A percentile compares a stretch with the other conserved stretches of the same genome.
Evolutionary conservation across 2,329 filamentous ascomycete genomes (phyloP).

Genomic region (Diaporthe citrichinensis): DNA sequence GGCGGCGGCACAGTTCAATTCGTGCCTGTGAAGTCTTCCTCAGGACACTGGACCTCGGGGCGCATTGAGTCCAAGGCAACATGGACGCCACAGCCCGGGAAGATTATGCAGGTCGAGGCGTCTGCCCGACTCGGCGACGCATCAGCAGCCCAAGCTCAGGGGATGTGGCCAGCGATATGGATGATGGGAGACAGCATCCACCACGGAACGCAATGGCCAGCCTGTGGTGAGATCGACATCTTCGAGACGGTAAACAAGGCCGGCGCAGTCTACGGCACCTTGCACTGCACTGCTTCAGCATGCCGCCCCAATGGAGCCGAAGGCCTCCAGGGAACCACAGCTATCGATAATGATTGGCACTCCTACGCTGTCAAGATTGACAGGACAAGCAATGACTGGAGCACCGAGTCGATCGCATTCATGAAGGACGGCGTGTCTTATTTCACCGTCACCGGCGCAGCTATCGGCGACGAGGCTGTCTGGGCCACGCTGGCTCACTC

Average conservation of each 20-base stretch:
- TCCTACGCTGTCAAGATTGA: constrained; percentile 66
- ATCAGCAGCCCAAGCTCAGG: constrained; percentile 58
- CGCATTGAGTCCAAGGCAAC: constrained; percentile 65
- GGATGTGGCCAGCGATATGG: constrained; percentile 73
- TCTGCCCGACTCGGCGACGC: constrained; percentile 62
- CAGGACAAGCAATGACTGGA: constrained; percentile 60
- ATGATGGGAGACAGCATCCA: constrained; percentile 65
- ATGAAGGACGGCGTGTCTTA: constrained; percentile 61
- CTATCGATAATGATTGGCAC: constrained; percentile 58
- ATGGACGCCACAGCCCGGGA: constrained; percentile 61
- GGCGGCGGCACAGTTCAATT: constrained; percentile 66
- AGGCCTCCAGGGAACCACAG: constrained; percentile 43
- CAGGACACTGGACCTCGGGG: constrained; percentile 66
- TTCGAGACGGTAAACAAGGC: constrained; percentile 69
- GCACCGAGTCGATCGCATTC: constrained; percentile 66
- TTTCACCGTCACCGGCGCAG: constrained; percentile 58
- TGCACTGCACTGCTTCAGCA: constrained; percentile 62
- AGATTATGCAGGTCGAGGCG: constrained; percentile 62
- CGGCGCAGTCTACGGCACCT: constrained; percentile 61
- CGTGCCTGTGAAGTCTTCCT: constrained; percentile 58
- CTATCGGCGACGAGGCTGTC: constrained; percentile 57
- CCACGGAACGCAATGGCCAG: constrained; percentile 64
- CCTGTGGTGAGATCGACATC: constrained; percentile 70
- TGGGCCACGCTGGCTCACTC: constrained; percentile 66
- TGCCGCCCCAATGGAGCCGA: constrained; percentile 63